Evolutionary conservation across 331 rosid genomes (phyloP), one percentile per base, ranked within the genome.

Genomic region (Quercus phellos): DNA sequence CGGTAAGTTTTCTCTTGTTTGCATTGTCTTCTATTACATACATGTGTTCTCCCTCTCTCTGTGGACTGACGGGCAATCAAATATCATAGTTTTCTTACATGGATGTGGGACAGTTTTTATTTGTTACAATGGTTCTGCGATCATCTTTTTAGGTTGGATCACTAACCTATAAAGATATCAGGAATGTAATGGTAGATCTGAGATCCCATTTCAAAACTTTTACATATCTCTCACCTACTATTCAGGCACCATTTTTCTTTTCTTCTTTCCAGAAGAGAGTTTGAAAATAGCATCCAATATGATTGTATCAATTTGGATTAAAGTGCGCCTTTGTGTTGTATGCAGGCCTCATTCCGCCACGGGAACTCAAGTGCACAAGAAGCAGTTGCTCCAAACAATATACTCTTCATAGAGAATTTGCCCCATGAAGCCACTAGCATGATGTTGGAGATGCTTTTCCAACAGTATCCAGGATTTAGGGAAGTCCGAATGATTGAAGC

Each of bases 401-500:
- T 95, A 56, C 87, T 95, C 74, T 95, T 95, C 88, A 85, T 95
- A 77, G 99, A 95, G 92, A 95, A 95, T 83, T 85, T 95, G 85
- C 99, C 99, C 64, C 86, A 89, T 24, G 97, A 91, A 88, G 86
- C 98, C 66, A 91, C 94, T 1, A 89, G 93, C 30, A 93, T 85
- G 83, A 91, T 93, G 99, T 87, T 95, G 78, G 98, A 95, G 85
- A 69, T 93, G 87, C 98, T 95, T 77, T 95, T 95, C 83, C 90
- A 84, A 79, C 99, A 95, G 73, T 95, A 88, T 83, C 97, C 99
- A 0, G 99, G 99, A 78, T 95, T 95, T 78, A 95, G 89, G 85
- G 99, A 95, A 82, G 99, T 95, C 81, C 94, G 98, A 53, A 82
- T 93, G 89, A 95, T 95, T 14, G 98, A 95, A 64, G 97, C 98